Evolutionary conservation across 805 yeast genomes (phyloP).

Genomic region (Ogataea methylovora): DNA sequence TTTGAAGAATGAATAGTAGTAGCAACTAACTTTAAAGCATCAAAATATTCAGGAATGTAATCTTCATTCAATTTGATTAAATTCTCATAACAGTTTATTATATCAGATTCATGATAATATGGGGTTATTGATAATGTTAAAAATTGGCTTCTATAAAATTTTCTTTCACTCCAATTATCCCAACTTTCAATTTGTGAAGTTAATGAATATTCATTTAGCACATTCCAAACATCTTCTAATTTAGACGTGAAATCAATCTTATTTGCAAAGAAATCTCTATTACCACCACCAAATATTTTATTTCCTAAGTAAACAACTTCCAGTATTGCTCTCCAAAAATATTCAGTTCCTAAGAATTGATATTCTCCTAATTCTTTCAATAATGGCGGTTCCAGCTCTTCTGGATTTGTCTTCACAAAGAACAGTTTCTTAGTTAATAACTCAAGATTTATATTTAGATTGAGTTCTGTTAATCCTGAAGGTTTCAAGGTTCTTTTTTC

Average conservation of each 20-base stretch:
- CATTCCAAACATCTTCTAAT: constrained; percentile 14
- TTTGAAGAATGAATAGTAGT: constrained; percentile 33
- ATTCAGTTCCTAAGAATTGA: constrained; percentile 30
- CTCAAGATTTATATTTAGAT: constrained; percentile 48
- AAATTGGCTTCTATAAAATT: constrained; percentile 10
- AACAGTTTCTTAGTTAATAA: constrained; percentile 41
- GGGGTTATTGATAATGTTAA: constrained; percentile 41
- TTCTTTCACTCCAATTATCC: constrained; percentile 14
- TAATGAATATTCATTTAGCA: constrained; percentile 18
- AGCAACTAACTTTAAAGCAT: constrained; percentile 46
- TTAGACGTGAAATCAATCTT: constrained; percentile 10
- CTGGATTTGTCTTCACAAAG: constrained; percentile 29
- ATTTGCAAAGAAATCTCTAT: constrained; percentile 13
- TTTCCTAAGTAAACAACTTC: constrained; percentile 44
- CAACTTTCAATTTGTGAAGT: constrained; percentile 15
- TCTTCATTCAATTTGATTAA: constrained; percentile 35
- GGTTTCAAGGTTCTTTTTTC: constrained; percentile 50
- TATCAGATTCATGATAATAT: constrained; percentile 39
- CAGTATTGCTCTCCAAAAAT: constrained; percentile 43
- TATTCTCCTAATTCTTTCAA: constrained; percentile 19
- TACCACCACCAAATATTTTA: constrained; percentile 10
- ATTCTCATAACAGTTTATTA: constrained; percentile 39
- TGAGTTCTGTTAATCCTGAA: constrained; percentile 38
- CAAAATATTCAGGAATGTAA: constrained; percentile 45
- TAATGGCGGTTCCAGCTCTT: constrained; percentile 24